Evolutionary conservation across 2,329 filamentous ascomycete species (phyloP).

Genomic region (Chrysoporthe puriensis): DNA sequence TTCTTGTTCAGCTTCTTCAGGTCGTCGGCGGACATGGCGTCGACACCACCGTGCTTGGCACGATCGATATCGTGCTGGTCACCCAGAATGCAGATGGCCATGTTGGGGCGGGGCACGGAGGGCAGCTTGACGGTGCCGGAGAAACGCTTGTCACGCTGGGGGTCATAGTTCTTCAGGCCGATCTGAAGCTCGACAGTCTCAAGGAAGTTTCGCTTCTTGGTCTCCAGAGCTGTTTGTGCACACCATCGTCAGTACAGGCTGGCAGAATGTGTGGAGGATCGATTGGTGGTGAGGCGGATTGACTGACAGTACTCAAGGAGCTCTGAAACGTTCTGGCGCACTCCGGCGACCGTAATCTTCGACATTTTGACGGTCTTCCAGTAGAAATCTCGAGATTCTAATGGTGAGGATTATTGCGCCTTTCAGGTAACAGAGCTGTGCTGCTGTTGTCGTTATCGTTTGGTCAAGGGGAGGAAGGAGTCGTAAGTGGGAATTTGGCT

Average conservation of each 20-base stretch:
- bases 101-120: slow-evolving; percentile 85
- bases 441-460: slow-evolving; percentile 31
- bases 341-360: slow-evolving; percentile 72
- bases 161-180: slow-evolving; percentile 79
- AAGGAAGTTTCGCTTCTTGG: slow-evolving; percentile 98
- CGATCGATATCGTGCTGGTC: slow-evolving; percentile 97
- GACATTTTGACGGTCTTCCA: slow-evolving; percentile 91
- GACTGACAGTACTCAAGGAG: slow-evolving; percentile 83
- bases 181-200: slow-evolving; percentile 68
- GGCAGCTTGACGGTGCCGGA: slow-evolving; percentile 97
- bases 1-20: slow-evolving; percentile 99
- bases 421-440: slow-evolving; percentile 10
- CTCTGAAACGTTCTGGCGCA: slow-evolving; percentile 91
- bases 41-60: slow-evolving; percentile 98
- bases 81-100: slow-evolving; percentile 79
- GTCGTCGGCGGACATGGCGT: slow-evolving; percentile 98
- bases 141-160: slow-evolving; percentile 99
- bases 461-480: slow-evolving; percentile 29
- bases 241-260: slow-evolving; percentile 2
- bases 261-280: background rate
- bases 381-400: slow-evolving; percentile 68
- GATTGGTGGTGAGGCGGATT: slow-evolving; percentile 30
- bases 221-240: slow-evolving; percentile 52
- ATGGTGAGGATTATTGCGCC: slow-evolving; percentile 66
- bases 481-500: background rate